Conservation (phyloP, 2,329 filamentous ascomycete species). For the Dothideomycetidae sp. region DNA sequence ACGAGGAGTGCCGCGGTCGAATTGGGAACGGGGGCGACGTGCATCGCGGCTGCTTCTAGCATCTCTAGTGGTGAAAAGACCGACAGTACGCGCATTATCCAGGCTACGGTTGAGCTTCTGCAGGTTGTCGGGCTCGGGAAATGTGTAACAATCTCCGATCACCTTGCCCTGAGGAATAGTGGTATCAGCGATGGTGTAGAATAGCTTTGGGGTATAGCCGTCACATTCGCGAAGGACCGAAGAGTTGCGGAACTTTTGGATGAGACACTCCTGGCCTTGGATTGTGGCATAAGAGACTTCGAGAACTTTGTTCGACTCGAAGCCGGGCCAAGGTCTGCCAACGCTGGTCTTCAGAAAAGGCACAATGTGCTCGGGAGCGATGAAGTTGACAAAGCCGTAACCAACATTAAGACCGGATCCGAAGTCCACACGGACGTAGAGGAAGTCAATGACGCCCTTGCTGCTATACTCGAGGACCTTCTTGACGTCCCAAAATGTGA, state of each 20-base stretch:
- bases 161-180: constrained; percentile 23
- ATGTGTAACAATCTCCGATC: constrained; percentile 57
- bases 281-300: constrained; percentile 96
- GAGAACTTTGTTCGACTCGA: constrained; percentile 69
- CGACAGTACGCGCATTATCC: constrained; percentile 74
- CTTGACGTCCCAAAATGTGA: constrained; percentile 54
- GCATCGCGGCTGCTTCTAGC: constrained; percentile 60
- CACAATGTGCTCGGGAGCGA: constrained; percentile 61
- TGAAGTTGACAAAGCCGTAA: constrained; percentile 95
- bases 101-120: constrained; percentile 79
- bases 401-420: constrained; percentile 53
- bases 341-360: constrained; percentile 23
- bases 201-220: constrained; percentile 74
- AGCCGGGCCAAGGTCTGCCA: constrained; percentile 49
- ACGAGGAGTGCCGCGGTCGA: constrained; percentile 58
- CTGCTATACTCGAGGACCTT: constrained; percentile 63
- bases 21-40: constrained; percentile 61
- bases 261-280: constrained; percentile 78
- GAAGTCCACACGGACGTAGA: constrained; percentile 73
- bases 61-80: constrained; percentile 71
- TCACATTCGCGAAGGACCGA: constrained; percentile 82
- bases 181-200: constrained; percentile 35
- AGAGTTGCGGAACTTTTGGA: constrained; percentile 93
- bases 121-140: constrained; percentile 68
- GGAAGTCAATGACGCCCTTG: constrained; percentile 72